Base-by-base conservation (phyloP, 306 rosid species). In the Lotus japonicus region DNA sequence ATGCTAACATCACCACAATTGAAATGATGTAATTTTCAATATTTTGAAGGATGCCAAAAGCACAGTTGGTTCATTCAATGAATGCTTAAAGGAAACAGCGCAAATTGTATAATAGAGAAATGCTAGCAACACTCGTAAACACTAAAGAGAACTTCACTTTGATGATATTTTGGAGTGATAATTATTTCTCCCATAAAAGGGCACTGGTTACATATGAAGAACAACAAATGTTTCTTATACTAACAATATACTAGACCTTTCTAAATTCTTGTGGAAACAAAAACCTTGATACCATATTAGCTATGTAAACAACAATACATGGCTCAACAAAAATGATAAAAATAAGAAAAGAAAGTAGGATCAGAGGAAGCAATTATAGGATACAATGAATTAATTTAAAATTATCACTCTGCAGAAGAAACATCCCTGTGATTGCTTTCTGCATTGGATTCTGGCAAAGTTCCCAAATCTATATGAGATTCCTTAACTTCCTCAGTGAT, bases 401-500 rank as follows among this genome's bases (percentile, higher is more conserved):
- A 42, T 58, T 13, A 66, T 87, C 79, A 83, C 88, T 80, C 87
- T 36, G 84, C 76, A 42, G 96, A 77, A 39, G 76, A 58, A 68
- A 18, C 78, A 78, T 76, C 84, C 2, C 49, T 71, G 73, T 42
- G 72, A 60, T 56, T 80, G 78, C 75, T 81, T 68, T 80, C 87
- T 1, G 71, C 67, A 67, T 68, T 81, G 81, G 81, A 80, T 58
- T 86, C 89, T 1, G 86, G 92, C 73, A 86, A 79, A 68, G 89
- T 88, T 50, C 67, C 94, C 84, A 90, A 75, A 73, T 92, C 89
- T 3, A 80, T 17, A 5, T 77, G 79, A 77, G 87, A 83, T 39
- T 84, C 76, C 61, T 76, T 84, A 64, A 70, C 92, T 19, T 86
- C 87, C 74, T 70, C 83, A 64, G 77, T 38, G 58, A 85, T 58